Percentiles rank a stretch among this genome's conserved stretches.
phyloP scores from a whole-genome alignment of 768 basidiomycete genomes.

The Stropharia rugosoannulata region DNA sequence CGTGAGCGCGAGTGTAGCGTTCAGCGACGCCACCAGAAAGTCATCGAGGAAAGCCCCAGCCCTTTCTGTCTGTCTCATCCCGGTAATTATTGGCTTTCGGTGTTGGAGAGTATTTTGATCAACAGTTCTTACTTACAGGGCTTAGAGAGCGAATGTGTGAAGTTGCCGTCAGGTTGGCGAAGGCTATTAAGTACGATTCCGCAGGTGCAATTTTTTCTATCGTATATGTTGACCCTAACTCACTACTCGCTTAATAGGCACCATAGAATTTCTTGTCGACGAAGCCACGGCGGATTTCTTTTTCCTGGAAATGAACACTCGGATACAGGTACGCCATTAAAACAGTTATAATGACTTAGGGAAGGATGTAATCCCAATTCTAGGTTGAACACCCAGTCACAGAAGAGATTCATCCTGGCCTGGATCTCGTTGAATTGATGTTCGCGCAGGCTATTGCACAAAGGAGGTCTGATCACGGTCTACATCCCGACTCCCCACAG shows the following conservation, averaged over 20 bases:
- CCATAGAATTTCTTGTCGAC: conserved; percentile 67
- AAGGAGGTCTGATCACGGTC: conserved; percentile 15
- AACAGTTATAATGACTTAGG: background rate
- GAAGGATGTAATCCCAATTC: conserved; percentile 1
- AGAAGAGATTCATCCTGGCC: conserved; percentile 49
- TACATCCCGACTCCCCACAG: conserved; percentile 10
- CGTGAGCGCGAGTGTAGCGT: conserved; percentile 72
- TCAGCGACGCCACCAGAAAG: conserved; percentile 70
- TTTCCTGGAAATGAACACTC: conserved; percentile 74
- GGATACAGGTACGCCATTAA: conserved; percentile 45
- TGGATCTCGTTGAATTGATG: conserved; percentile 69
- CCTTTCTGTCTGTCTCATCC: conserved; percentile 49
- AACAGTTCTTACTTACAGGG: conserved; percentile 24
- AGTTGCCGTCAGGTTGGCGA: conserved; percentile 52
- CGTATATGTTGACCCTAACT: background rate
- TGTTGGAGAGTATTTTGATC: background rate
- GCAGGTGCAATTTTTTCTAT: conserved; percentile 38
- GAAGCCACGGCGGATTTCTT: conserved; percentile 51
- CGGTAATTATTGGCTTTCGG: conserved; percentile 26
- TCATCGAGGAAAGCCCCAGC: conserved; percentile 69
- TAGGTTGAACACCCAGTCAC: conserved; percentile 71
- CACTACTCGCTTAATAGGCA: conserved; percentile 37
- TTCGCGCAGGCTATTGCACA: conserved; percentile 53
- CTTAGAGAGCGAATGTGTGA: conserved; percentile 46
- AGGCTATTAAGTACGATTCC: conserved; percentile 53